Base-by-base conservation (phyloP, 2,329 filamentous ascomycete genomes). In the Diaporthe sp. region DNA sequence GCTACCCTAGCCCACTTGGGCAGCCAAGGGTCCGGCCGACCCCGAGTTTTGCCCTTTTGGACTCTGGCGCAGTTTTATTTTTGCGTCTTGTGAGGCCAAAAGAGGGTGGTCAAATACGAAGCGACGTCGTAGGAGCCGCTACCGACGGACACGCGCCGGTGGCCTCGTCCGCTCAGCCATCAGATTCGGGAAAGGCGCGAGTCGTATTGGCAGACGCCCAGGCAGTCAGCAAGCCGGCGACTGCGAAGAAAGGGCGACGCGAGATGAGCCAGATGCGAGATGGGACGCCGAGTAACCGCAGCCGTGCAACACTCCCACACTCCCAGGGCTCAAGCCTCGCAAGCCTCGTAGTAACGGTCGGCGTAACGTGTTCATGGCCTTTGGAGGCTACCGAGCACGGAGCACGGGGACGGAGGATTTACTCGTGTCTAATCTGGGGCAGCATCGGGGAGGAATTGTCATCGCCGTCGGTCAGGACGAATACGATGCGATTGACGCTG, bases 191-290 rank as follows among this genome's bases (percentile, higher is more conserved):
- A 55, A 70, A 70, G 65, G 65, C 65, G 65, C 65, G 49, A 55
- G 65, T 55, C 65, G 65, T 70, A 55, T 70, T 70, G 4, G 49
- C 31, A 55, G 49, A 0, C 65, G 49, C 46, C 65, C 65, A 70
- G 65, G 65, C 49, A 70, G 65, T 70, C 65, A 55, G 65, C 65
- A 28, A 42, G 34, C 65, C 46, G 65, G 65, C 65, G 49, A 53
- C 62, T 68, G 62, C 62, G 62, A 68, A 34, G 12, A 68, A 22
- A 55, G 22, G 65, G 34, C 34, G 65, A 70, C 13, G 65, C 65
- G 65, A 68, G 65, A 68, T 68, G 65, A 68, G 65, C 65, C 65
- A 68, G 65, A 53, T 68, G 65, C 65, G 46, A 70, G 65, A 70
- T 70, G 42, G 22, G 65, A 68, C 65, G 65, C 65, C 34, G 65